A percentile compares a stretch with the other conserved stretches of the same genome.
These are phyloP conservation scores for Cutaneotrichosporon cyanovorans DNA, from an alignment of 1,284 basidiomycete genomes.

Conservation along the genomic window DNA sequence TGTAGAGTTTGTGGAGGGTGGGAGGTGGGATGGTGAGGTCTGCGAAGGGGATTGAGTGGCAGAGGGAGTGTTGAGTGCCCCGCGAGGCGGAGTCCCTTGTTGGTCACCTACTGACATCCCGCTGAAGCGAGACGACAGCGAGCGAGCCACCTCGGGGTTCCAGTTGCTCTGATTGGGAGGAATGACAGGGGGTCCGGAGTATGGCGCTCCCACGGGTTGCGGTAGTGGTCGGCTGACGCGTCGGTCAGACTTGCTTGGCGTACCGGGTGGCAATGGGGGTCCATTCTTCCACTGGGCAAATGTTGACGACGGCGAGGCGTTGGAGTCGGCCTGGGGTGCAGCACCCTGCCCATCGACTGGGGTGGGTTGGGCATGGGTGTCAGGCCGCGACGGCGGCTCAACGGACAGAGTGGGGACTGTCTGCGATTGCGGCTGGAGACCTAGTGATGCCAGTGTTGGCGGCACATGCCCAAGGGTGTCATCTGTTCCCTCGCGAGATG, in stretches of 20 bases:
- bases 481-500: neutral
- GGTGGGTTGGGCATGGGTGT: too few species aligned
- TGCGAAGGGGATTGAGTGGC: neutral
- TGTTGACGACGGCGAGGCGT: too few species aligned
- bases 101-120: neutral
- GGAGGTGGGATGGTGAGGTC: neutral
- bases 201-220: neutral
- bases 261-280: too few species aligned
- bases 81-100: neutral
- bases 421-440: too few species aligned
- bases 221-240: neutral
- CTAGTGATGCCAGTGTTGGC: too few species aligned
- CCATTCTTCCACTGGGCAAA: too few species aligned
- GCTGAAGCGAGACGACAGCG: neutral
- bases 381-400: too few species aligned
- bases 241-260: too few species aligned
- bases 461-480: too few species aligned
- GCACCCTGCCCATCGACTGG: too few species aligned
- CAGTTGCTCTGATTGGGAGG: neutral
- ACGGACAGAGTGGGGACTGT: too few species aligned
- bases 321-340: too few species aligned
- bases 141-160: neutral
- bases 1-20: neutral
- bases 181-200: neutral
- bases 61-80: neutral